Percentiles rank a stretch among this genome's conserved stretches.
phyloP scores from a whole-genome alignment of 257 asterid genomes.

The Solanum commersonii region DNA sequence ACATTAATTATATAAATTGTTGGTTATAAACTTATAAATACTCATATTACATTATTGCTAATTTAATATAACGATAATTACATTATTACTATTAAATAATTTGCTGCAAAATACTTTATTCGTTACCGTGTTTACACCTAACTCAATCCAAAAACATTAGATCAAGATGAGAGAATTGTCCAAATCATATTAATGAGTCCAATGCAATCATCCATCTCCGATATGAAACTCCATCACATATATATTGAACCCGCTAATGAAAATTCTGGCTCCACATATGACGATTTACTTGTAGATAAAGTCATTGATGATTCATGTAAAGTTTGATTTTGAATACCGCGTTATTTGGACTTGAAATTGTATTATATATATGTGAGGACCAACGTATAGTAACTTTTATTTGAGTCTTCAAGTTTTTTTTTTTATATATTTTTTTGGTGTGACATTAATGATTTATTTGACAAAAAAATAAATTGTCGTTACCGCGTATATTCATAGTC shows the following conservation, averaged over 20 bases:
- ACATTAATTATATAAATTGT: no score
- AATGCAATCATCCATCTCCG: neutral
- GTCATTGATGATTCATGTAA: neutral
- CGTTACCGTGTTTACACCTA: neutral
- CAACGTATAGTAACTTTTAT: neutral
- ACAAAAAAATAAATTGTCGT: neutral
- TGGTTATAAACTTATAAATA: no score
- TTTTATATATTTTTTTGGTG: neutral
- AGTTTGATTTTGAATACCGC: neutral
- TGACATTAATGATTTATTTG: neutral
- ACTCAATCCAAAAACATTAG: neutral
- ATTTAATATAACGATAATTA: no score
- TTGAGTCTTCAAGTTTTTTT: neutral
- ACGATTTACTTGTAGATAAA: neutral
- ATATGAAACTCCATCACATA: neutral
- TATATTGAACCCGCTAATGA: neutral
- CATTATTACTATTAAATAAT: no score
- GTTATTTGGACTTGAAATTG: neutral
- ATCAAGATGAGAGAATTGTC: neutral
- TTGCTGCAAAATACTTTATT: no score
- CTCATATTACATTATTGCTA: no score
- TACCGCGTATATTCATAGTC: neutral
- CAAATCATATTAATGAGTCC: neutral
- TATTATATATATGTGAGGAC: neutral
- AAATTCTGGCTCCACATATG: neutral